phyloP scores from a whole-genome alignment of 202 grass and related monocot genomes.

The Tripidium arundinaceum region DNA sequence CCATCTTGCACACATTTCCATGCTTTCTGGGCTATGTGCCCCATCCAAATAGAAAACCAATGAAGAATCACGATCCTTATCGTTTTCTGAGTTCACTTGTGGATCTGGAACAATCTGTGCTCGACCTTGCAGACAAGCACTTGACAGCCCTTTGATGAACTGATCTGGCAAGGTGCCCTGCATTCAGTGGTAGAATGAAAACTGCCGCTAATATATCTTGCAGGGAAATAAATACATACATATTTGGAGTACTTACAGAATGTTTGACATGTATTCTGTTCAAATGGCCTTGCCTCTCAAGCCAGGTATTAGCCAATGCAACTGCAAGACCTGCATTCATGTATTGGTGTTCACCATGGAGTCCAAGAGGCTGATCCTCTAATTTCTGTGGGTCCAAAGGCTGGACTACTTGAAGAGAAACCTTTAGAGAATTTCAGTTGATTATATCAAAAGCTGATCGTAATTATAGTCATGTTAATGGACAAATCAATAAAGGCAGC shows the following conservation, averaged over 20 bases:
- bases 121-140: slow-evolving; percentile 73
- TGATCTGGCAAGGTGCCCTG: slow-evolving; percentile 68
- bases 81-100: slow-evolving; percentile 37
- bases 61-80: slow-evolving; percentile 4
- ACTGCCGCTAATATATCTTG: slow-evolving; percentile 16
- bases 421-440: slow-evolving; percentile 42
- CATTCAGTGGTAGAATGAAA: slow-evolving; percentile 26
- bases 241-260: slow-evolving; percentile 48
- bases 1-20: slow-evolving; percentile 87
- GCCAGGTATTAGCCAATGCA: slow-evolving; percentile 72
- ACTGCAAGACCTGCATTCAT: slow-evolving; percentile 89
- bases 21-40: slow-evolving; percentile 96
- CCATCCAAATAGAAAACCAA: slow-evolving; percentile 93
- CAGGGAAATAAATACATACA: not conserved
- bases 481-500: not conserved
- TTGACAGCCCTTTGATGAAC: slow-evolving; percentile 69
- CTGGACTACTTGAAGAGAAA: slow-evolving; percentile 68
- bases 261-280: slow-evolving; percentile 40
- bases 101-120: slow-evolving; percentile 67
- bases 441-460: slow-evolving; percentile 13
- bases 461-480: not conserved
- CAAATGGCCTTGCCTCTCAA: slow-evolving; percentile 61
- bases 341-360: slow-evolving; percentile 83
- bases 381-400: slow-evolving; percentile 71
- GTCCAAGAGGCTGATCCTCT: slow-evolving; percentile 74